Percentiles rank a stretch among this genome's conserved stretches.
Conservation (phyloP, 192 early-diverging fungal genomes). For the Entomortierella chlamydospora region DNA sequence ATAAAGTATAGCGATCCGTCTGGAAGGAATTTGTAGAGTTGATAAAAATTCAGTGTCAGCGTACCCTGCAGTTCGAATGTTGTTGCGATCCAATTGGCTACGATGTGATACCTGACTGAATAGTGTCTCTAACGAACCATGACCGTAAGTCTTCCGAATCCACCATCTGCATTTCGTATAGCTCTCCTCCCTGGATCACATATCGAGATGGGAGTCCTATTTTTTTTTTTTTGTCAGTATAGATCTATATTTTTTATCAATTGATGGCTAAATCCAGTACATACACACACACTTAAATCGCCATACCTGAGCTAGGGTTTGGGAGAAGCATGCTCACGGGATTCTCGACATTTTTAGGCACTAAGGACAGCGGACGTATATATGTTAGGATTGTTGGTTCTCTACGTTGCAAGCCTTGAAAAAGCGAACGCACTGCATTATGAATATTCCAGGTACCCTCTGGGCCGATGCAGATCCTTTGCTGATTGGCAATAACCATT, state of each 20-base stretch:
- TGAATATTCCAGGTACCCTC: neutral
- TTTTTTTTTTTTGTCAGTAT: neutral
- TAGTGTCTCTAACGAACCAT: conserved; percentile 58
- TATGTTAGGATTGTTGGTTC: neutral
- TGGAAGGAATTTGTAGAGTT: too few species aligned
- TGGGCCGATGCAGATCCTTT: conserved; percentile 53
- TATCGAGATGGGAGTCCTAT: conserved; percentile 57
- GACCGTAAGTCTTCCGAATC: conserved; percentile 52
- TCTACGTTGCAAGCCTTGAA: neutral
- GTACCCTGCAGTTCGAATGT: too few species aligned
- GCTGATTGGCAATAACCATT: conserved; percentile 25
- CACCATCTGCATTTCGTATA: conserved; percentile 55
- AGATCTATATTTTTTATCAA: neutral
- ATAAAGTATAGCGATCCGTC: conserved; percentile 59
- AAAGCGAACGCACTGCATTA: neutral
- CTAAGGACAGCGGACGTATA: neutral
- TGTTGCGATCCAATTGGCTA: too few species aligned
- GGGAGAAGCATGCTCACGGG: conserved; percentile 51
- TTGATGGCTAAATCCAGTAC: too few species aligned
- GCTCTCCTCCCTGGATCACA: conserved; percentile 52
- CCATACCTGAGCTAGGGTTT: conserved; percentile 54
- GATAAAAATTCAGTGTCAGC: too few species aligned
- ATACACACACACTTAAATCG: too few species aligned
- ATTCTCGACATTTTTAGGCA: conserved; percentile 16
- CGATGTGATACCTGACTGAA: conserved; percentile 55